Base-by-base conservation (phyloP, 2,329 filamentous ascomycete species). In the Trichoderma cornu-damae region DNA sequence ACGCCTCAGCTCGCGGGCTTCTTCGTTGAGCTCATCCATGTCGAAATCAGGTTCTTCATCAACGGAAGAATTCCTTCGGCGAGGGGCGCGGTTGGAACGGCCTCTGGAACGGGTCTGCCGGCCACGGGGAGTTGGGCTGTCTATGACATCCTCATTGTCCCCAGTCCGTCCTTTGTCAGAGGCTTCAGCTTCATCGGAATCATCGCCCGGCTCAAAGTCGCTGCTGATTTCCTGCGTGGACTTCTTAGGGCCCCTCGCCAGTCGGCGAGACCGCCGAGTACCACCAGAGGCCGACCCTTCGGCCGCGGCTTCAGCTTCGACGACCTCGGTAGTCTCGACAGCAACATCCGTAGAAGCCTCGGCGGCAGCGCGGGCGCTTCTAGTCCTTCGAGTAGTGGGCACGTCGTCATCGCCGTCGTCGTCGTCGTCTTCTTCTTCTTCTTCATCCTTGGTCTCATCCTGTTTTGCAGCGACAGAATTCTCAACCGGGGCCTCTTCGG, bases 21-120 rank as follows among this genome's bases (percentile, higher is more conserved):
- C 85, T 69, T 86, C 83, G 5, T 82, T 83, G 51, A 88, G 70
- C 65, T 88, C 85, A 58, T 87, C 81, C 49, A 80, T 72, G 63
- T 88, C 83, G 16, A 86, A 75, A 40, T 80, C 78, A 60, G 75
- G 77, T 64, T 78, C 85, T 61, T 78, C 85, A 62, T 77, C 84
- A 62, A 70, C 80, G 1, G 82, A 85, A 40, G 79, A 80, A 9
- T 70, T 72, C 11, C 72, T 73, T 32, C 75, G 76, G 38, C 77
- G 76, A n/a, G 78, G 76, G 59, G 70, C 76, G 58, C 76, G 77
- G 44, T 75, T 73, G 6, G 76, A 76, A 44, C 76, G 68, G 64
- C 70, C 68, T 66, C 68, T 69, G 58, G 72, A 67, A 61, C 68
- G 69, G 49, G 63, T 68, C 58, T 73, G 72, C 59, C 77, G 75